Percentiles rank a stretch among this genome's conserved stretches.
phyloP scores from a whole-genome alignment of 1,284 basidiomycete species.

The Fomitopsis pinicola region DNA sequence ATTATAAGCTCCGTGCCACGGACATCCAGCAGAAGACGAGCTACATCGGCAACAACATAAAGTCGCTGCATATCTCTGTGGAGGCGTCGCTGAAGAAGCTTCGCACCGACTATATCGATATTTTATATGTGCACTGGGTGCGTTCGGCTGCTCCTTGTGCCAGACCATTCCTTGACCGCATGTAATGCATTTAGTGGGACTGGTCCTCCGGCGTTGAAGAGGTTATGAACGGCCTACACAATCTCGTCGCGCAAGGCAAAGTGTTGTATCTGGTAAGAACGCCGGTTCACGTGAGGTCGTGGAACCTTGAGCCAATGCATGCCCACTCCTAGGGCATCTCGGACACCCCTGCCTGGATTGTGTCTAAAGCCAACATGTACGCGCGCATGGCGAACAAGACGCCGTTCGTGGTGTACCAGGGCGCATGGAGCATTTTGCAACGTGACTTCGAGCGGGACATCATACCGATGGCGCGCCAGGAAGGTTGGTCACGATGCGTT shows the following conservation, averaged over 20 bases:
- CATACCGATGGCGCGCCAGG: constrained; percentile 40
- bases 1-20: constrained; percentile 13
- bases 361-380: constrained; percentile 46
- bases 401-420: constrained; percentile 48
- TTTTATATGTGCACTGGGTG: constrained; percentile 48
- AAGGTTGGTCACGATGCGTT: not conserved
- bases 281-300: not conserved
- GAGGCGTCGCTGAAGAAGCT: constrained; percentile 50
- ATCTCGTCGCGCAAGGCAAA: constrained; percentile 37
- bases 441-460: constrained; percentile 49
- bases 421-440: constrained; percentile 40
- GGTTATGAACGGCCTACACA: constrained; percentile 47
- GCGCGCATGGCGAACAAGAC: constrained; percentile 39
- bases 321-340: constrained; percentile 20
- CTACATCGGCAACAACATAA: constrained; percentile 45
- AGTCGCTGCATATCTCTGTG: constrained; percentile 41
- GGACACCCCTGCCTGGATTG: constrained; percentile 51
- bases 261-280: constrained; percentile 39
- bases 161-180: not conserved
- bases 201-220: constrained; percentile 41
- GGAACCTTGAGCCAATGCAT: not conserved
- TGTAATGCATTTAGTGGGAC: constrained; percentile 30
- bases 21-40: constrained; percentile 32
- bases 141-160: not conserved
- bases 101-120: constrained; percentile 50